Evolutionary conservation across 75 land plant genomes (phyloP), one percentile per base, ranked within the genome.

Genomic region (Pinus tabuliformis): DNA sequence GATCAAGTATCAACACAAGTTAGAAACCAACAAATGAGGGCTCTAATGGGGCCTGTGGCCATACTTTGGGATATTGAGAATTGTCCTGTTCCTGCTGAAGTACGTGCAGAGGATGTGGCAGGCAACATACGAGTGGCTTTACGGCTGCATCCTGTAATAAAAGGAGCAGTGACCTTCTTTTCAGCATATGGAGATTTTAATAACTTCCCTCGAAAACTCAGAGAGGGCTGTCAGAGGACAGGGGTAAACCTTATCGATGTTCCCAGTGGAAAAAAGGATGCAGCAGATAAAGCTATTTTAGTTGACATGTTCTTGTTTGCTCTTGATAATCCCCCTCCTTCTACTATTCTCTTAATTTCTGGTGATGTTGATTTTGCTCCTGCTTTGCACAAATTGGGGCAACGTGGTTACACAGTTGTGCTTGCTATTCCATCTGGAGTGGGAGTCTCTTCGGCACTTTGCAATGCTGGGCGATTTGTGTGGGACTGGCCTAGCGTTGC

Each of bases 311-410:
- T 94, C 66, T 78, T 94, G 39, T 96, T 92, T 90, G 97, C 99
- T 22, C 95, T 94, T 49, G 99, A 94, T 79, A 91, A 92, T 78
- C 92, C 74, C 56, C 95, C 95, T 26, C 97, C 97, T 28, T 91
- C 91, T n/a, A 88, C 95, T 22, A 96, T 96, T 61, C 76, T 94
- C 79, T 77, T 96, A 73, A 90, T 96, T 17, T 91, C 99, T 11
- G 99, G 99, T 17, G 99, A 96, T 86, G 99, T 94, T 15, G 99
- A 96, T 77, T 96, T 96, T 83, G 91, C 99, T 56, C 98, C 92
- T 16, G 98, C 98, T 15, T 82, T 95, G 28, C 98, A 95, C 83
- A 91, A 93, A 79, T 86, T 96, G 20, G 99, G 99, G 59, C 95
- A 96, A 58, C 81, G 99, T 61, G 99, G 97, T 4, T 96, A 96